Evolutionary conservation across 768 basidiomycete species (phyloP), one percentile per base, ranked within the genome.

Genomic region (Dacryopinax spathularia): DNA sequence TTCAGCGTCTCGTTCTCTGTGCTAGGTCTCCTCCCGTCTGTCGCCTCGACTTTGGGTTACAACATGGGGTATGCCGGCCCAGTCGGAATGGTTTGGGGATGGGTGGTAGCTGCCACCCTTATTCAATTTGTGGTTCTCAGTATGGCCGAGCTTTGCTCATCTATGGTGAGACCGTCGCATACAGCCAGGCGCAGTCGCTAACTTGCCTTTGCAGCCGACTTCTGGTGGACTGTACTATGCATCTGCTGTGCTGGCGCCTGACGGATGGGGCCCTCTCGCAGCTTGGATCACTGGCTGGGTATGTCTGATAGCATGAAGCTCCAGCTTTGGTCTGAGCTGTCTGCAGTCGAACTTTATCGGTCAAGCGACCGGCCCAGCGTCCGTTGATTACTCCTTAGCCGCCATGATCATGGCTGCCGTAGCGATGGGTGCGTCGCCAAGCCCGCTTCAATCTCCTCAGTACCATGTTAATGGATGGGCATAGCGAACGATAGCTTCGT

Each of bases 1-100:
- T 65, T 65, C 44, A 59, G 39, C 35, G 64, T 65, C 18, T 65
- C 64, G 15, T 65, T 65, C 60, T 65, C 64, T 33, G 64, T 65
- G 2, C 61, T 65, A 16, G 64, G 64, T 22, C 29, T 65, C 10
- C 41, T 65, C 13, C 64, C 64, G 13, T 59, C 43, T n/a, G 35
- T 65, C 13, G 64, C 64, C 7, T 44, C 61, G 5, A 65, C 64
- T 1, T 34, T 65, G n/a, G 20, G 31, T 2, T 65, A 61, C 48
- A 60, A 33, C 18, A 62, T 33, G 61, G 60, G 61, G 25, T 62
- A 65, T 44, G 60, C 64, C 13, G 64, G 64, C 2, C 61, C 64
- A 1, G 64, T 60, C 2, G 64, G 64, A 12, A 33, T 61, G 61
- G 60, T 35, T 25, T 64, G 25, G 59, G 12, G 61, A 6, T 48